Conservation (phyloP, 345 rosid species). For the Adansonia digitata region DNA sequence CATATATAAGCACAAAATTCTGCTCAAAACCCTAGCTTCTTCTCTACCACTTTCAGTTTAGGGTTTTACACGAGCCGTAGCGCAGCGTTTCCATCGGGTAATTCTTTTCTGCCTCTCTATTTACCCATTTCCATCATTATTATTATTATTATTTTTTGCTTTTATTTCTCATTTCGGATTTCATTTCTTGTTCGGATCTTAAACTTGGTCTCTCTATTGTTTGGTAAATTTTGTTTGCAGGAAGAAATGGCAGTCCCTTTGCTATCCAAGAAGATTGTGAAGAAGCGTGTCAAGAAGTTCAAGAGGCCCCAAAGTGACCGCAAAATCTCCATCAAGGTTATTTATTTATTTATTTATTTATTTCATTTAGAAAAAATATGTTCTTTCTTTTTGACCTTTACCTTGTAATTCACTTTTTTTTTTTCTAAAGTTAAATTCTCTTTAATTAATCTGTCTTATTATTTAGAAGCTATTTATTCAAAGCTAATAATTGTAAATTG, state of each 20-base stretch:
- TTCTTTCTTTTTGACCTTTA: no score
- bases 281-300: neutral
- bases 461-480: no score
- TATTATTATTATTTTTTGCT: neutral
- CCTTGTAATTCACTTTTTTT: no score
- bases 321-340: neutral
- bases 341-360: no score
- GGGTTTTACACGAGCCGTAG: conserved; percentile 21
- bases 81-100: conserved; percentile 14
- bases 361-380: no score
- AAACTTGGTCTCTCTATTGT: neutral
- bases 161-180: neutral
- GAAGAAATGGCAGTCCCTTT: neutral
- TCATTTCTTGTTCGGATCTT: neutral
- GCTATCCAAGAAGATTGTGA: neutral
- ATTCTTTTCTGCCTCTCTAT: neutral
- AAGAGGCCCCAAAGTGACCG: neutral
- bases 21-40: conserved; percentile 17
- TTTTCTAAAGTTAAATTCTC: no score
- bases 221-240: no score
- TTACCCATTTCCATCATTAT: neutral
- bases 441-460: no score
- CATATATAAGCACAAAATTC: neutral
- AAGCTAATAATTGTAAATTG: no score
- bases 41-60: neutral